Evolutionary conservation across 2,329 filamentous ascomycete genomes (phyloP).

Genomic region (Cladosporium sp.): DNA sequence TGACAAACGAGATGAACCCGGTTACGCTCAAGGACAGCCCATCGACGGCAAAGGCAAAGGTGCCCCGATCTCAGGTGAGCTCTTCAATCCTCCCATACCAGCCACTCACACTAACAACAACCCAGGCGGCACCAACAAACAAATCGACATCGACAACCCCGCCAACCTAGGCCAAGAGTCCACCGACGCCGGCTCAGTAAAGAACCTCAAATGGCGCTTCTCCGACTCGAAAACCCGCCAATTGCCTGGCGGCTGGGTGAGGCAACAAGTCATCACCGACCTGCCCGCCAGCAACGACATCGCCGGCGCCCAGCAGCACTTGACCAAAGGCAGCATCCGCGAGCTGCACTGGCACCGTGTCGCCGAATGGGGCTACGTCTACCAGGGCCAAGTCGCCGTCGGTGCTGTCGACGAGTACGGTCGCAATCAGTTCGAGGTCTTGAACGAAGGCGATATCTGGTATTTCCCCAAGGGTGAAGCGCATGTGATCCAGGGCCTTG

Average conservation of each 20-base stretch:
- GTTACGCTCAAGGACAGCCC: constrained; percentile 57
- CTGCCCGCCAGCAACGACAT: constrained; percentile 66
- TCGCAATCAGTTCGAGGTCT: constrained; percentile 49
- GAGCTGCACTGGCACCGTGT: constrained; percentile 65
- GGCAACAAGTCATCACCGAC: constrained; percentile 67
- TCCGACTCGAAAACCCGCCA: constrained; percentile 66
- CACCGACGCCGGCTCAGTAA: constrained; percentile 64
- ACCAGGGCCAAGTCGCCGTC: constrained; percentile 56
- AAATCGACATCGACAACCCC: constrained; percentile 63
- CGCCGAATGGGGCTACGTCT: constrained; percentile 54
- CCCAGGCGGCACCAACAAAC: constrained; percentile 63
- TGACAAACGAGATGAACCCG: constrained; percentile 26
- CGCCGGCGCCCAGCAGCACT: constrained; percentile 66
- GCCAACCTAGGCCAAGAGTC: constrained; percentile 62
- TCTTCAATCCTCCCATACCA: not conserved
- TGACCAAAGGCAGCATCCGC: constrained; percentile 65
- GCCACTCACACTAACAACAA: constrained; percentile 13
- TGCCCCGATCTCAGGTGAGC: constrained; percentile 57
- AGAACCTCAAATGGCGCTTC: constrained; percentile 67
- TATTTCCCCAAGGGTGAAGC: constrained; percentile 53
- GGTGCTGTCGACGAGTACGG: constrained; percentile 55
- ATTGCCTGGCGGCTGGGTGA: constrained; percentile 64
- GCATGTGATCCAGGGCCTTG: constrained; percentile 64
- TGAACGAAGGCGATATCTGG: constrained; percentile 56
- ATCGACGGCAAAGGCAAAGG: constrained; percentile 60